Evolutionary conservation across 169 alveolate species (phyloP), one percentile per base, ranked within the genome.

Genomic region (Plasmodium falciparum): DNA sequence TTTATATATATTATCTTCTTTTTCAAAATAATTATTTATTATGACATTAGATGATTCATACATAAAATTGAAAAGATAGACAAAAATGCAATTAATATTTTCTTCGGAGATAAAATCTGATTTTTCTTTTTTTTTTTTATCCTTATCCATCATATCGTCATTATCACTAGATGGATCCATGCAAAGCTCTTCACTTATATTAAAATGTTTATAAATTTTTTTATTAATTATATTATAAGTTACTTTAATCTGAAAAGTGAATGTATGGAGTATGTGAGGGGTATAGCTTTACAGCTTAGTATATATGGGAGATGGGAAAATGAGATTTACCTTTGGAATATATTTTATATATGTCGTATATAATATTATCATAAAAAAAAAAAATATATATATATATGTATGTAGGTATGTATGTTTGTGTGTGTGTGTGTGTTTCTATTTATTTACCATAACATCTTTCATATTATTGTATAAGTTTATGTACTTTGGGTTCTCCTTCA

Each of bases 1-100:
- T 2, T 9, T 78, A 20, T 66, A 65, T 3, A 78, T 20, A 43
- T 78, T 47, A 56, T 78, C 50, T 33, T 66, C 58, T 59, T 78
- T 78, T 56, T 78, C 89, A 71, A 56, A 78, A 71, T 78, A 78
- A 73, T 26, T 71, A 20, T 78, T 78, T 29, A 78, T 66, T 24
- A 78, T 66, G 20, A 78, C 56, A 26, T 78, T 78, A 29, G 78
- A 78, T 29, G 89, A 78, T 52, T 78, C 89, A 20, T 65, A 5
- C 26, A 78, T 69, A 45, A 65, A 56, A 70, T 78, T 78, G 47
- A 78, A 78, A 1, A 78, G 56, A 50, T 78, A 52, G 11, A 76
- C 70, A 69, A 52, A 58, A 33, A 78, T 78, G 43, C 76, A 78
- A 58, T 65, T 78, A 50, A 12, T 39, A 22, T 78, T 78, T 65